Evolutionary conservation across 1,139 yeast genomes (phyloP), one percentile per base, ranked within the genome.

Genomic region (Sugiyamaella grinbergsii): DNA sequence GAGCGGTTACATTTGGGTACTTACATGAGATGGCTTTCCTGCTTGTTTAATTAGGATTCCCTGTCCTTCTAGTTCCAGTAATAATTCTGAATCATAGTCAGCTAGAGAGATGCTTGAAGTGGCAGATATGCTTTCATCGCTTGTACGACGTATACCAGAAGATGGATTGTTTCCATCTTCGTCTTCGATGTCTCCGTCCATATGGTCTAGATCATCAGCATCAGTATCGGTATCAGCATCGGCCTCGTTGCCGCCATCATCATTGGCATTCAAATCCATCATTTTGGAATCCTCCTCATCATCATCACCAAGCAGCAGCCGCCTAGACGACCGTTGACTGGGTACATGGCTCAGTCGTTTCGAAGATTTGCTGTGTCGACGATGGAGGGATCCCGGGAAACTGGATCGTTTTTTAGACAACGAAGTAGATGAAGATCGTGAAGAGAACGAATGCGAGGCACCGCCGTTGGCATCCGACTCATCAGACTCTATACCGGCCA

Each of bases 1-100:
- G n/a, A n/a, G n/a, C n/a, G n/a, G n/a, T n/a, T n/a, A n/a, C n/a
- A n/a, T n/a, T n/a, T n/a, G n/a, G 5, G 6, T 19, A 54, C 64
- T 47, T 57, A 63, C 65, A 66, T 90, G 95, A 0, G 85, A 76
- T 0, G 95, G 90, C n/a, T 76, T 67, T 11, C 75, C 74, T 0
- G 82, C 73, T 60, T 85, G 86, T 58, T 82, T 87, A n/a, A 93
- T 85, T 32, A 93, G 68, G n/a, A 93, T 85, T 5, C 99, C 99
- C 63, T 91, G 97, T 0, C 96, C 98, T 66, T 91, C 98, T 37
- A 93, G 71, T 60, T 88, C 94, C 64, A 70, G 44, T 58, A 55
- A 42, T n/a, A 54, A 46, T 28, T 46, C 58, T 19, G 50, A 47
- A 4, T 53, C 57, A 34, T 48, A 41, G 33, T 38, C 53, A 24